Base-by-base conservation (phyloP, 148 eudicot species). In the Silene conica region DNA sequence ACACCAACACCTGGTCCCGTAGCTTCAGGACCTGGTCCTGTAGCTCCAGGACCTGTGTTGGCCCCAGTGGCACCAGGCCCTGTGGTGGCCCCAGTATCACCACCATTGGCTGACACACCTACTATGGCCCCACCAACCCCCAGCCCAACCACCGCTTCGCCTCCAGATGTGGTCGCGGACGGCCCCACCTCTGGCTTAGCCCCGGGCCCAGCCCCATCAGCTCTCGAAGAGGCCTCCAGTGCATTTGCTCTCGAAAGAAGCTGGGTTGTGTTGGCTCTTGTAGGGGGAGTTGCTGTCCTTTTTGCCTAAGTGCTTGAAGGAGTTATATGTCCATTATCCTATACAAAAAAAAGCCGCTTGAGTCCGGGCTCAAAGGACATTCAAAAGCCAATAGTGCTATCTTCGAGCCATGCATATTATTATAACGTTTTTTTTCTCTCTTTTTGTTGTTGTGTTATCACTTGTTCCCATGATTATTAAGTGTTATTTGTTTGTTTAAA, bases 231-330 rank as follows among this genome's bases (percentile, higher is more conserved):
- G 0, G 60, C n/a, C 11, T 58, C 56, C 0, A 38, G 8, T 69
- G 73, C 59, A 25, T 68, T 75, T 59, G 59, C 46, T 58, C 67
- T 68, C 25, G 78, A 73, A 68, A 68, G 46, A 65, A 68, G 55
- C 31, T 57, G 57, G 62, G 43, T 52, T 68, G 73, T 75, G 43
- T 69, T 68, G 48, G 73, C 59, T 2, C 22, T 58, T 43, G 26
- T 75, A 22, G 78, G 78, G 25, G 71, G 45, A 23, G 20, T 68
- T 59, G 72, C 48, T 3, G 65, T 23, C 63, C 6, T 75, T 23
- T 75, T 75, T 75, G 78, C 78, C 20, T 75, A 54, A 56, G 25
- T 13, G 7, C 34, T 31, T 31, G 34, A 31, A 31, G 34, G 34
- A 31, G 34, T 31, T 31, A 31, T 31, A 31, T 31, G 34, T 2